A percentile compares a stretch with the other conserved stretches of the same genome.
Evolutionary conservation across 78 protist genomes (phyloP).

Genomic region (Parvularia atlantis): DNA sequence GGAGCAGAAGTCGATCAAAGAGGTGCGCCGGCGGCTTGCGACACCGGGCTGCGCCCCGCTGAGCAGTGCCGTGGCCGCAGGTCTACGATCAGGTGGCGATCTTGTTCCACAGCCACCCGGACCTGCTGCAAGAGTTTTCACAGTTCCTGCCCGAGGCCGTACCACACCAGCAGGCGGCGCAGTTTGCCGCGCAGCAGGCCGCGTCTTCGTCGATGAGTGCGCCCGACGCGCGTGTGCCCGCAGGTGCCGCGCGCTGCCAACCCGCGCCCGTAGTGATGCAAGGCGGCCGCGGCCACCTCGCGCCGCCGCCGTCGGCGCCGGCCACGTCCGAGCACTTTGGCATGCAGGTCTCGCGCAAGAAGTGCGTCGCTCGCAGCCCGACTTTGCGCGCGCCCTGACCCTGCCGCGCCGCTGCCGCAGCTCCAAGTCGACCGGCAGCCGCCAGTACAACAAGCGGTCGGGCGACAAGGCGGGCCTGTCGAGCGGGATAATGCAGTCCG

Average conservation of each 20-base stretch:
- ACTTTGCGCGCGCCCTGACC: no score
- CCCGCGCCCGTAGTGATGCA: no score
- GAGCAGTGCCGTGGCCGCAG: constrained; percentile 36
- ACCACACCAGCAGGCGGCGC: not conserved
- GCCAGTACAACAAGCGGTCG: no score
- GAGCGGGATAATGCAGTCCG: no score
- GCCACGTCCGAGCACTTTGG: no score
- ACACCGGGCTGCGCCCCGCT: not conserved
- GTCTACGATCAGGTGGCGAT: constrained; percentile 69
- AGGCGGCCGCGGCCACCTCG: no score
- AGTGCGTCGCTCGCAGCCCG: no score
- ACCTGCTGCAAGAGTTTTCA: constrained; percentile 76
- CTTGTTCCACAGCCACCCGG: constrained; percentile 67
- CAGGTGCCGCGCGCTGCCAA: not conserved
- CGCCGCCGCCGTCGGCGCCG: no score
- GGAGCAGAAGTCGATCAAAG: constrained; percentile 53
- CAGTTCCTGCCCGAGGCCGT: constrained; percentile 83
- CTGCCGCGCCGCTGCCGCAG: no score
- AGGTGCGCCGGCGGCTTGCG: constrained; percentile 4
- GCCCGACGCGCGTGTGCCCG: not conserved
- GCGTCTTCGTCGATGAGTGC: not conserved
- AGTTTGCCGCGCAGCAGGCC: not conserved
- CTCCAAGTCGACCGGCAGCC: no score
- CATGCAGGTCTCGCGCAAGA: no score
- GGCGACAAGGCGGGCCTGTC: no score